Evolutionary conservation across 2,329 filamentous ascomycete species (phyloP).

Genomic region (Colletotrichum sp.): DNA sequence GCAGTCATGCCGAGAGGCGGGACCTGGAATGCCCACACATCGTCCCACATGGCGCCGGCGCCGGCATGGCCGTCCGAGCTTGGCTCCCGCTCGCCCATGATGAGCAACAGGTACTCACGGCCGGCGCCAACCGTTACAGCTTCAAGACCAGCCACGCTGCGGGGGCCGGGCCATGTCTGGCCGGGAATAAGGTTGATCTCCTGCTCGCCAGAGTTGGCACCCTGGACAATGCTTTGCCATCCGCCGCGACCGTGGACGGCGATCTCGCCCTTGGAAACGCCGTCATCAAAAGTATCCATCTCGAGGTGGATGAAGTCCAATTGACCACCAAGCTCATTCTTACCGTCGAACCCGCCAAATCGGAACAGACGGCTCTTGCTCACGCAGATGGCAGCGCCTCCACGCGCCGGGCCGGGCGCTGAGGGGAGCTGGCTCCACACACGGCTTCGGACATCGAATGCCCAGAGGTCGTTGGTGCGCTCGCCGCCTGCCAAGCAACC

Average conservation of each 20-base stretch:
- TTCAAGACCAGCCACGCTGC: conserved; percentile 60
- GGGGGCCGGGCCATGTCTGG: conserved; percentile 55
- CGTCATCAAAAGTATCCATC: conserved; percentile 61
- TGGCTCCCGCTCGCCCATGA: conserved; percentile 62
- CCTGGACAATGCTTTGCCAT: conserved; percentile 59
- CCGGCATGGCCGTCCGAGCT: conserved; percentile 53
- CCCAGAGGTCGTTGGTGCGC: conserved; percentile 75
- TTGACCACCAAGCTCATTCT: conserved; percentile 70
- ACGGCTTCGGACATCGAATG: conserved; percentile 69
- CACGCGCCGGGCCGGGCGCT: conserved; percentile 70
- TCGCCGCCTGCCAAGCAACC: conserved; percentile 71
- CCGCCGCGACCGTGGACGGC: conserved; percentile 53
- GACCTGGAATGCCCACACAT: conserved; percentile 70
- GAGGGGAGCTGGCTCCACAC: conserved; percentile 72
- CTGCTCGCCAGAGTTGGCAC: conserved; percentile 32
- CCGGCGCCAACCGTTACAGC: conserved; percentile 64
- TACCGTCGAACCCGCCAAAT: conserved; percentile 82
- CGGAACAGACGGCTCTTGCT: conserved; percentile 71
- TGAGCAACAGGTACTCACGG: conserved; percentile 66
- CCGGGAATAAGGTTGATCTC: conserved; percentile 37
- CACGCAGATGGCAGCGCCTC: conserved; percentile 71
- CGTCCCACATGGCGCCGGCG: conserved; percentile 60
- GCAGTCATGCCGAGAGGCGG: conserved; percentile 59
- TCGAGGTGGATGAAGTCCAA: conserved; percentile 70
- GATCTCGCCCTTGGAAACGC: conserved; percentile 52